Evolutionary conservation across 306 rosid genomes (phyloP).

Genomic region (Acacia melanoxylon): DNA sequence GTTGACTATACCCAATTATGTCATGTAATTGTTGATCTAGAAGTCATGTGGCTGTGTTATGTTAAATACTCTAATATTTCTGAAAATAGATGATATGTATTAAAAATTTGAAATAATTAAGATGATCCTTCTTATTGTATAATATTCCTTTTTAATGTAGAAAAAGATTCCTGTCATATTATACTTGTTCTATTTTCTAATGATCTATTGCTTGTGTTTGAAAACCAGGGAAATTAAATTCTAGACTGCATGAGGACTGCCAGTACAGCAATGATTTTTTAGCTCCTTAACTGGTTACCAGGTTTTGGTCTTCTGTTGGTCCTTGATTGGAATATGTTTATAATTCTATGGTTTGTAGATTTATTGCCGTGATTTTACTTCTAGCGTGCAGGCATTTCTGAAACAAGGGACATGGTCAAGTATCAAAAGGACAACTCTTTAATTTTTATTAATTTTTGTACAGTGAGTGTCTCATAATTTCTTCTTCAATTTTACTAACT

Average conservation of each 20-base stretch:
- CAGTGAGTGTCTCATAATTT: neutral
- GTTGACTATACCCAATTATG: neutral
- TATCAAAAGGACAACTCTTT: neutral
- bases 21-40: neutral
- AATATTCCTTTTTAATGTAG: neutral
- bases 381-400: neutral
- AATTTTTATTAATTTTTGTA: neutral
- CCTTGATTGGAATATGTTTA: neutral
- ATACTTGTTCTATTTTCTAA: conserved; percentile 13
- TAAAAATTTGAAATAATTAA: neutral
- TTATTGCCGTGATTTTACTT: neutral
- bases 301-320: neutral
- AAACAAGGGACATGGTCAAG: neutral
- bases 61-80: neutral
- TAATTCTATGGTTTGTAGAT: neutral
- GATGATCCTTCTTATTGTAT: neutral
- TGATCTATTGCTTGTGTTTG: conserved; percentile 10
- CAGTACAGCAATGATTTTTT: conserved; percentile 6
- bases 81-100: neutral
- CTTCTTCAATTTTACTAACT: neutral
- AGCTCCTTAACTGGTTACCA: conserved; percentile 17
- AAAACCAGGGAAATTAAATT: conserved; percentile 16
- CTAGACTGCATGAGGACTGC: neutral
- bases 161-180: neutral
- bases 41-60: neutral